Base-by-base conservation (phyloP, 2,329 filamentous ascomycete genomes). In the Mycosphaerella sp. region DNA sequence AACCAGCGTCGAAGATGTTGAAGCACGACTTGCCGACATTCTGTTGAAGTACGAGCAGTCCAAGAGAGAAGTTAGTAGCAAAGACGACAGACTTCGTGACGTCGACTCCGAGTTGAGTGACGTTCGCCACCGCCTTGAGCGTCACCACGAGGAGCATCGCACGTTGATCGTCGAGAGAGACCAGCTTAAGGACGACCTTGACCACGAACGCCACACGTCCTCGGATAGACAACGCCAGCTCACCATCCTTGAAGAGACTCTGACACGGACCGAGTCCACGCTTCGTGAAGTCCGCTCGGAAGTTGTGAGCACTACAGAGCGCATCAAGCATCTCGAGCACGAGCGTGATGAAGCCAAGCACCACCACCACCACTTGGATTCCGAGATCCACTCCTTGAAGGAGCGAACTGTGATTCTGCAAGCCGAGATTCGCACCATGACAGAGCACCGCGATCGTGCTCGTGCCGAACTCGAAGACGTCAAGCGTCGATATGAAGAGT, bases 291-390 rank as follows among this genome's bases (percentile, higher is more conserved):
- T 59, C 14, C 60, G 62, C 36, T 41, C 59, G 5, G 60, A 64
- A 25, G 41, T 61, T 6, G 50, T 50, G 28, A 59, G 48, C 37
- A 47, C 58, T 18, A 61, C 55, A 14, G 61, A 64, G 34, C 58
- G 55, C 14, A 59, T 65, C 54, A 59, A 55, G 36, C 42, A 49
- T 16, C 52, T 63, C 41, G 63, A 66, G 43, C 58, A 52, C 32
- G 62, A 65, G 34, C 62, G 62, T 18, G 63, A 65, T 25, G 61
- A 65, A 8, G 55, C 54, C 47, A 56, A 53, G 21, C 53, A 59
- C 51, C 59, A 61, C 43, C 57, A 63, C 49, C 52, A 49, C 30
- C 49, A 61, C 14, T 39, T 61, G n/a, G 48, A 52, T 28, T 39
- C 41, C 39, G 61, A 66, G 35, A 53, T 65, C 28, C 41, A 44